These are phyloP conservation scores for Stephania cephalantha DNA, from an alignment of 164 flowering plant genomes.

Conservation along the genomic window DNA sequence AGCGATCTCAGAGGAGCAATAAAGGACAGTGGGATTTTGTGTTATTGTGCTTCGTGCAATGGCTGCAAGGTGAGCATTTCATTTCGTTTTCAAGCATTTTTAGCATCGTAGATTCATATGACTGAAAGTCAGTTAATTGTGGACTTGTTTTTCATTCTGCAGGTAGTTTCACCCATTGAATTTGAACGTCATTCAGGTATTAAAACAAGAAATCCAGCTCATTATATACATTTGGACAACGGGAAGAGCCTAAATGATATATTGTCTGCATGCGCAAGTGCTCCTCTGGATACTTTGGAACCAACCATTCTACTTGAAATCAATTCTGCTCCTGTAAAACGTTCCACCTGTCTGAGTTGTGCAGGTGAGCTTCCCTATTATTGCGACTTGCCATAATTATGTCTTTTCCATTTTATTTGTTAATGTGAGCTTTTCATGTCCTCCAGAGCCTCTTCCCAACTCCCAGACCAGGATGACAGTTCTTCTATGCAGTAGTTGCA, in stretches of 20 bases:
- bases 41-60: conserved; percentile 51
- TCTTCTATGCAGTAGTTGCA: conserved; percentile 37
- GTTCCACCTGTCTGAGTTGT: conserved; percentile 37
- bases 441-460: conserved; percentile 30
- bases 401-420: conserved; percentile 1
- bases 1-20: conserved; percentile 50
- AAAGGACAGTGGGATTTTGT: conserved; percentile 47
- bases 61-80: conserved; percentile 41
- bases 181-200: conserved; percentile 68
- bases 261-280: conserved; percentile 35
- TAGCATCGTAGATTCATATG: not conserved
- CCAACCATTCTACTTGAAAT: conserved; percentile 27
- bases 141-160: not conserved
- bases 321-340: conserved; percentile 19
- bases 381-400: not conserved
- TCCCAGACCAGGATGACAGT: conserved; percentile 13
- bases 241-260: conserved; percentile 50
- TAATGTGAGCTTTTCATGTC: not conserved
- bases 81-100: not conserved
- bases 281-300: conserved; percentile 34
- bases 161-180: conserved; percentile 42
- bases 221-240: conserved; percentile 47
- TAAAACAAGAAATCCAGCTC: conserved; percentile 46
- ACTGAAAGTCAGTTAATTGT: not conserved
- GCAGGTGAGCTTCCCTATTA: conserved; percentile 30